Conservation (phyloP, 257 asterid species). For the Solanum tarapatanum region DNA sequence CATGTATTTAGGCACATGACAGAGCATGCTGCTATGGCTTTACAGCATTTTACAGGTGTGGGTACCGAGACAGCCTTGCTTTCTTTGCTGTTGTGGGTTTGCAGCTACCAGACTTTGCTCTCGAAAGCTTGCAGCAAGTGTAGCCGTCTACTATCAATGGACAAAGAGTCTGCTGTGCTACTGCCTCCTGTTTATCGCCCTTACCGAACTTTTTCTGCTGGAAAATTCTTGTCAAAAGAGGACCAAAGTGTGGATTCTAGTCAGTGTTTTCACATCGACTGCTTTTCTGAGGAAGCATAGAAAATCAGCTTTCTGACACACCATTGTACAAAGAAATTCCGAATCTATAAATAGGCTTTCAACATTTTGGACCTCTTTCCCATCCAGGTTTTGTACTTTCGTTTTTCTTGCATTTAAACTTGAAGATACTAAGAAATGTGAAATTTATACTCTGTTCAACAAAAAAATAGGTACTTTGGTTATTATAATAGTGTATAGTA, state of each 20-base stretch:
- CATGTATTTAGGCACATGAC: conserved; percentile 66
- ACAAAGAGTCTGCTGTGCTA: conserved; percentile 58
- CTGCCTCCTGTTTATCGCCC: conserved; percentile 76
- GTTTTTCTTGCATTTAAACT: not conserved
- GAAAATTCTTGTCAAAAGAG: conserved; percentile 14
- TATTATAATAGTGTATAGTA: not conserved
- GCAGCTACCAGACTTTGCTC: conserved; percentile 70
- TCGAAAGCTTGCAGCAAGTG: conserved; percentile 85
- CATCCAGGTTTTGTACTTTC: not conserved
- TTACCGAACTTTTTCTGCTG: conserved; percentile 32
- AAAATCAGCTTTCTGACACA: not conserved
- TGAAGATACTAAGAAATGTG: not conserved
- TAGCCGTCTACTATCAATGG: conserved; percentile 60
- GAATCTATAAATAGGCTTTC: not conserved
- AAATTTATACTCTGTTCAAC: not conserved
- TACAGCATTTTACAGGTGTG: conserved; percentile 55
- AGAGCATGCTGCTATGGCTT: conserved; percentile 89
- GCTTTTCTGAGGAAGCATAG: conserved; percentile 50
- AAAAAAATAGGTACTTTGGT: not conserved
- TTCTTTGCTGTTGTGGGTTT: conserved; percentile 62
- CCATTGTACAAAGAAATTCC: not conserved
- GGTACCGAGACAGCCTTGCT: conserved; percentile 42
- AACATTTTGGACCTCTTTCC: not conserved
- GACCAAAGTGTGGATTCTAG: conserved; percentile 21
- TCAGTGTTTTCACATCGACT: conserved; percentile 56